Base-by-base conservation (phyloP, 2,329 filamentous ascomycete genomes). In the Aspergillus sp. region DNA sequence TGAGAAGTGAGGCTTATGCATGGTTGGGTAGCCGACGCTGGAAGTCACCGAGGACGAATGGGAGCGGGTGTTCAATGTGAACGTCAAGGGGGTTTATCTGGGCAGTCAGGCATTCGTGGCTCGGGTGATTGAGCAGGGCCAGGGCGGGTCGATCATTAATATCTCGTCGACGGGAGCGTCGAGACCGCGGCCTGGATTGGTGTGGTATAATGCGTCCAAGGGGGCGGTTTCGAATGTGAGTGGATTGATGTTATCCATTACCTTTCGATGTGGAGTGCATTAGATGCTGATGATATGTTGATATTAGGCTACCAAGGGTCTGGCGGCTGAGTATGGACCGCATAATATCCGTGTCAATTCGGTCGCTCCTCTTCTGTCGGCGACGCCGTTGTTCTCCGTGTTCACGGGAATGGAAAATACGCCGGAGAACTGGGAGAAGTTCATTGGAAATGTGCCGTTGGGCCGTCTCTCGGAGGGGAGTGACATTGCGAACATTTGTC, bases 321-420 rank as follows among this genome's bases (percentile, higher is more conserved):
- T 93, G 65, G 90, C 89, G 0, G 87, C 89, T 1, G 90, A 92
- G 73, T 92, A 89, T 67, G 90, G 87, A 0, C 83, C 85, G 0
- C 84, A 90, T 57, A 83, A 90, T 65, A 91, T 93, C 64, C 84
- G 89, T 0, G 88, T 92, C 68, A 91, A 91, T 64, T 83, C 85
- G 1, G 85, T 92, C 13, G 90, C 87, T 50, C 89, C 89, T 0
- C 82, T 91, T 0, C 80, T 91, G 1, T 87, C 85, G 1, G 85
- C 82, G 15, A 92, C 89, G 0, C 87, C 85, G 2, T 80, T 91
- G 23, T 86, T 85, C 63, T 79, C 79, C 25, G 70, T 71, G 69
- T 74, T 74, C 57, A 74, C 72, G 0, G 79, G 80, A 0, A 75
- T 79, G 64, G 73, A 75, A 4, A 74, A 80, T 65, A 81, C 76